Conservation (phyloP, 352 stramenopile species). For the Phytopythium ostracodes region DNA sequence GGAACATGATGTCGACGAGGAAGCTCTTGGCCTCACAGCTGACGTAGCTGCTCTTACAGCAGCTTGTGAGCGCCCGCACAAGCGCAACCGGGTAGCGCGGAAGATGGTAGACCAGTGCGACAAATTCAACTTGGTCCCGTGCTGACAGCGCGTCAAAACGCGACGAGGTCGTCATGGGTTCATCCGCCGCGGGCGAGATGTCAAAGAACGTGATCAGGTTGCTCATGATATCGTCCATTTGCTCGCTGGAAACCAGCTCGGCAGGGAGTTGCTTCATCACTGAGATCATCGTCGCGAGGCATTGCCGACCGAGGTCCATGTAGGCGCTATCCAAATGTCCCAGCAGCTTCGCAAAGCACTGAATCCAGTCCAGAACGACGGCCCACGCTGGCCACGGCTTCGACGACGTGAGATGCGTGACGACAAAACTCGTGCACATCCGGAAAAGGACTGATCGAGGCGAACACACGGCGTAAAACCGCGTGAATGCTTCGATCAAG, state of each 20-base stretch:
- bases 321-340: constrained; percentile 51
- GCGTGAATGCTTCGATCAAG: constrained; percentile 55
- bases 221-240: constrained; percentile 47
- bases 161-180: constrained; percentile 5
- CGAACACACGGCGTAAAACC: constrained; percentile 63
- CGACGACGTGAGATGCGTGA: constrained; percentile 50
- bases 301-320: constrained; percentile 56
- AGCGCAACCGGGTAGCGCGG: constrained; percentile 63
- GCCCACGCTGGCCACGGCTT: constrained; percentile 48
- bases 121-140: constrained; percentile 62
- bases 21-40: constrained; percentile 75
- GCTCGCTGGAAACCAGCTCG: constrained; percentile 36
- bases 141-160: constrained; percentile 52
- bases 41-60: constrained; percentile 66
- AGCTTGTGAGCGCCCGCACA: constrained; percentile 64
- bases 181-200: constrained; percentile 14
- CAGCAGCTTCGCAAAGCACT: constrained; percentile 59
- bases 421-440: constrained; percentile 65
- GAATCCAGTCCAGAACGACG: constrained; percentile 66
- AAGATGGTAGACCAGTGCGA: constrained; percentile 71
- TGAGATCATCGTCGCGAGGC: constrained; percentile 63
- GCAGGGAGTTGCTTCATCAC: constrained; percentile 72
- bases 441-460: constrained; percentile 70
- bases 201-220: constrained; percentile 71
- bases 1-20: constrained; percentile 75